Evolutionary conservation across 331 rosid species (phyloP), one percentile per base, ranked within the genome.

Genomic region (Prunus yedoensis): DNA sequence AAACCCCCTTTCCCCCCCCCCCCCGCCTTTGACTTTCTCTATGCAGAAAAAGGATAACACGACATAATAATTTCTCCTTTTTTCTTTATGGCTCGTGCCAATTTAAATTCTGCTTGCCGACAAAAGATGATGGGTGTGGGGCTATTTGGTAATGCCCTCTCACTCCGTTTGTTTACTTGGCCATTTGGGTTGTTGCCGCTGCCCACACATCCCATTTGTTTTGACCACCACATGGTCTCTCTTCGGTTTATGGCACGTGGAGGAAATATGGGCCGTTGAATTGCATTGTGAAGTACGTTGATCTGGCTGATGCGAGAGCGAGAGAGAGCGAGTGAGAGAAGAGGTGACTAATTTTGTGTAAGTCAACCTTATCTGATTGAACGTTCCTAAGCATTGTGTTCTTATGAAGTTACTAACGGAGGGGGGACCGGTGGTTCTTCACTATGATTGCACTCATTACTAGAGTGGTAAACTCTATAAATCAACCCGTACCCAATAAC

Each of bases 11-110:
- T n/a, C n/a, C n/a, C n/a, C n/a, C n/a, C n/a, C n/a, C n/a, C n/a
- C n/a, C n/a, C n/a, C n/a, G n/a, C 71, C 14, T 73, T 81, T 74
- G 82, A 78, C 82, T 68, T 74, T 82, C 80, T 80, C 67, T 52
- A 3, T 50, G 21, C n/a, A 41, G 59, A 52, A 64, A 51, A 4
- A 38, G 7, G 9, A 38, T 6, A 38, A 6, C 43, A 38, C 1
- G 9, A 38, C 43, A 38, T 38, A 38, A 38, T 38, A 38, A 38
- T 38, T 38, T 25, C 10, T 52, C 28, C 28, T 35, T 35, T 56
- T 43, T 38, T 14, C 43, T 74, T 47, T 69, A 30, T 68, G 63
- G 4, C 77, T 52, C 63, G 74, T 80, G 80, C 63, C 13, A 7
- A 10, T 61, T n/a, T 66, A 23, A 38, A 23, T 17, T 46, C 21